These are phyloP conservation scores for Acanthamoeba triangularis DNA, from an alignment of 208 protist genomes.

Conservation along the genomic window DNA sequence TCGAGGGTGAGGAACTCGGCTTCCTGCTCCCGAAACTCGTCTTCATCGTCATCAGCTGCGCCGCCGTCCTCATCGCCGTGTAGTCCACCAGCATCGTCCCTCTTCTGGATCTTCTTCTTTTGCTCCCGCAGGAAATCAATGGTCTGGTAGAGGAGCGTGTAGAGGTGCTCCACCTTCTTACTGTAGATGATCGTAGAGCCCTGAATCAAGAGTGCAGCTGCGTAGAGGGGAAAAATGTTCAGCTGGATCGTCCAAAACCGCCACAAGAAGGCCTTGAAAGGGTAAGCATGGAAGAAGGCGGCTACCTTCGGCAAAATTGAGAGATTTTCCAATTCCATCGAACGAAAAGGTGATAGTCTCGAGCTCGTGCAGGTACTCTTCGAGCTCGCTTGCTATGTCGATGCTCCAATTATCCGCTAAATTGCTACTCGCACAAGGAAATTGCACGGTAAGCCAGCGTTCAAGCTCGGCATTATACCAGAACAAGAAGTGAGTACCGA, in stretches of 20 bases:
- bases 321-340: slow-evolving; percentile 78
- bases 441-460: neutral
- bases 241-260: neutral
- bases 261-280: neutral
- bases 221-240: neutral
- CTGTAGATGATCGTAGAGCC: slow-evolving; percentile 88
- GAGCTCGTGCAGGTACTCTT: slow-evolving; percentile 89
- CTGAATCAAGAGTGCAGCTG: slow-evolving; percentile 91
- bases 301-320: slow-evolving; percentile 91
- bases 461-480: neutral
- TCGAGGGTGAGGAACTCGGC: slow-evolving; percentile 86
- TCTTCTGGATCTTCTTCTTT: slow-evolving; percentile 75
- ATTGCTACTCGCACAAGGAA: slow-evolving; percentile 80
- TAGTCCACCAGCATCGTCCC: neutral
- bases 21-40: slow-evolving; percentile 75
- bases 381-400: slow-evolving; percentile 90
- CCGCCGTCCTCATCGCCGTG: slow-evolving; percentile 64
- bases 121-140: slow-evolving; percentile 85
- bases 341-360: slow-evolving; percentile 86
- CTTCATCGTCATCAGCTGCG: slow-evolving; percentile 67
- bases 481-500: neutral
- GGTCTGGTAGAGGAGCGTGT: slow-evolving; percentile 87
- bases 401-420: slow-evolving; percentile 92
- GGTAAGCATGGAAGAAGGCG: neutral
- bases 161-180: slow-evolving; percentile 92